Base-by-base conservation (phyloP, 768 basidiomycete genomes). In the Mycena belliarum region DNA sequence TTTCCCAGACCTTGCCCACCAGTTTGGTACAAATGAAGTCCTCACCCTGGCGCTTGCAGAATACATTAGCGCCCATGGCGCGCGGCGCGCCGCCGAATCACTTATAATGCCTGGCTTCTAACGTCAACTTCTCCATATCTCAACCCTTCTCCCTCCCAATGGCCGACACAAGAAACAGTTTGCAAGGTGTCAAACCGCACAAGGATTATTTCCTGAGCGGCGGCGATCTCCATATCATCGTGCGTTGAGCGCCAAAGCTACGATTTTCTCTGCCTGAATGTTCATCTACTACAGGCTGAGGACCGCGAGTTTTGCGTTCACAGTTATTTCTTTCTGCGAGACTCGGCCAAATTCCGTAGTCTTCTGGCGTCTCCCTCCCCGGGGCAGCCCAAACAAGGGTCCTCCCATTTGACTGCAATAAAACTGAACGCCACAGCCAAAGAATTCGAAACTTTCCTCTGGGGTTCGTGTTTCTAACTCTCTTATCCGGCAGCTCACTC, bases 361-460 rank as follows among this genome's bases (percentile, higher is more conserved):
- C 38, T 81, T 44, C 60, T 55, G 23, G 54, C 61, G 0, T 60
- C 73, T 3, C 61, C 69, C 7, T 63, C 65, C 1, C 63, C 66
- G 1, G 71, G 69, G 4, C 63, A 71, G 20, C 59, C 66, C 1
- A 69, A 61, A 7, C 58, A 64, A 16, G 77, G 80, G 1, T 66
- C 66, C 1, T 70, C 70, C 0, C 75, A 79, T 20, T 7, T 55
- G 0, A 71, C 69, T 6, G 74, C 79, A 0, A 71, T 79, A 21
- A 68, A 70, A 0, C 69, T 88, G 2, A 74, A 77, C 18, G 72
- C 76, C 11, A 76, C 74, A 24, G 72, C 75, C 0, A 70, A 73
- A 6, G 83, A 85, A 21, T 84, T 87, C 51, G 74, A 78, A 16
- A 77, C 78, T 0, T 81, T 87, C 44, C 68, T 85, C 0, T 86